A percentile compares a stretch with the other conserved stretches of the same genome.
Evolutionary conservation across 441 rosid genomes (phyloP).

Genomic region (Eruca vesicaria): DNA sequence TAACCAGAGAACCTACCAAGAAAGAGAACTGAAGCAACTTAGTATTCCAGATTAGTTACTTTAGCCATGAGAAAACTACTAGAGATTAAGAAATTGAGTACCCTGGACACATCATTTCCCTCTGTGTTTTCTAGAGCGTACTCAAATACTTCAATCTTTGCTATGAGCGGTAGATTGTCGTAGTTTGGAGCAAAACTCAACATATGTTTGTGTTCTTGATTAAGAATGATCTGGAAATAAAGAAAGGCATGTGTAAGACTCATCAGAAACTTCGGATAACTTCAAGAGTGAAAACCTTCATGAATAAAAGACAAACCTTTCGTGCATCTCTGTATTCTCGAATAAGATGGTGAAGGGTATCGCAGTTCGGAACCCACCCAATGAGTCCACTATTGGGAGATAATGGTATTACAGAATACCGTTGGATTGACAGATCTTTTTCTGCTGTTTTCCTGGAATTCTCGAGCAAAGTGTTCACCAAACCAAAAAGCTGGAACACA

Average conservation of each 20-base stretch:
- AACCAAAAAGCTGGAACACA: conserved; percentile 85
- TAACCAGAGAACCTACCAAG: conserved; percentile 93
- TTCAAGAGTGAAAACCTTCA: conserved; percentile 16
- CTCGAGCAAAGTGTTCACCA: conserved; percentile 92
- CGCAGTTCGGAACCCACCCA: conserved; percentile 98
- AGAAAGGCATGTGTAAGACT: conserved; percentile 28
- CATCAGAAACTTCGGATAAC: neutral
- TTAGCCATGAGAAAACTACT: conserved; percentile 10
- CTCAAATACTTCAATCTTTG: conserved; percentile 95
- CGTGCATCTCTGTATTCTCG: conserved; percentile 95
- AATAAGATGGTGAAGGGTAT: conserved; percentile 94
- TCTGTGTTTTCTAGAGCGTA: conserved; percentile 89
- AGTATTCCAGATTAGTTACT: conserved; percentile 18
- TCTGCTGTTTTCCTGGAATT: conserved; percentile 91
- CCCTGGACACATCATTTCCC: conserved; percentile 97
- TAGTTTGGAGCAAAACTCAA: conserved; percentile 93
- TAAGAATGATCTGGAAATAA: conserved; percentile 71
- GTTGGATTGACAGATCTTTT: conserved; percentile 90
- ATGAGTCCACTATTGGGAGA: conserved; percentile 98
- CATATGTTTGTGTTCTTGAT: conserved; percentile 95
- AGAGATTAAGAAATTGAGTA: conserved; percentile 36
- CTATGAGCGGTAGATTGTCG: conserved; percentile 92
- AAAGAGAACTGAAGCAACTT: conserved; percentile 12
- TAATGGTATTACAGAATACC: conserved; percentile 91
- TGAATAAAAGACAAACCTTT: conserved; percentile 54